Evolutionary conservation across 257 asterid species (phyloP).

Genomic region (Marsdenia floribunda): DNA sequence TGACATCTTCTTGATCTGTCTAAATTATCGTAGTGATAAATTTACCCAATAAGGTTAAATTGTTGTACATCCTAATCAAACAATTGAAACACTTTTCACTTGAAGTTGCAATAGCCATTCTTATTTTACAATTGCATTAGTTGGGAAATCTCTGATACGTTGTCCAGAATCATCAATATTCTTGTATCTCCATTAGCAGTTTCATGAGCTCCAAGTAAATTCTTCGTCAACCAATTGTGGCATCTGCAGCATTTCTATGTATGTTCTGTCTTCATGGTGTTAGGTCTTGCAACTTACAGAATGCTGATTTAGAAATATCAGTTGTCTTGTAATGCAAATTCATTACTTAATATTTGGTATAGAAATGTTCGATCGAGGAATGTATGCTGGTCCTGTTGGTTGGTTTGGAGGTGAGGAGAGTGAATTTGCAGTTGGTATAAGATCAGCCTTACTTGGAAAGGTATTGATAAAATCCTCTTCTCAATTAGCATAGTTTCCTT

Average conservation of each 20-base stretch:
- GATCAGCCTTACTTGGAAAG: conserved; percentile 92
- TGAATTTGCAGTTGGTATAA: conserved; percentile 95
- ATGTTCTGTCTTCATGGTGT: background rate
- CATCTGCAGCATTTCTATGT: background rate
- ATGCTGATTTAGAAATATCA: background rate
- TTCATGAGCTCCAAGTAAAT: background rate
- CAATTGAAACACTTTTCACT: background rate
- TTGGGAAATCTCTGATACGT: background rate
- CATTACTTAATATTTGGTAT: conserved; percentile 17
- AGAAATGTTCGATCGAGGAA: conserved; percentile 97
- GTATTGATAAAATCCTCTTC: conserved; percentile 29
- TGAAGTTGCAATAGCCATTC: background rate
- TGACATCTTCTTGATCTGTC: background rate
- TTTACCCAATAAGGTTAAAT: background rate
- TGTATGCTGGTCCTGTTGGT: conserved; percentile 99
- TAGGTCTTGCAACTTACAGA: background rate
- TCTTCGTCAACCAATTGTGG: background rate
- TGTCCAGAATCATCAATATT: background rate
- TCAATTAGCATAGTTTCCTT: background rate
- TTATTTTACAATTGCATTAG: background rate
- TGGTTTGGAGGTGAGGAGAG: conserved; percentile 97
- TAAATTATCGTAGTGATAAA: background rate
- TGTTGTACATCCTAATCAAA: background rate
- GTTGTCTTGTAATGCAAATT: background rate
- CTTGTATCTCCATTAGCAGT: background rate